Base-by-base conservation (phyloP, 768 basidiomycete genomes). In the Leccinum variicolor region DNA sequence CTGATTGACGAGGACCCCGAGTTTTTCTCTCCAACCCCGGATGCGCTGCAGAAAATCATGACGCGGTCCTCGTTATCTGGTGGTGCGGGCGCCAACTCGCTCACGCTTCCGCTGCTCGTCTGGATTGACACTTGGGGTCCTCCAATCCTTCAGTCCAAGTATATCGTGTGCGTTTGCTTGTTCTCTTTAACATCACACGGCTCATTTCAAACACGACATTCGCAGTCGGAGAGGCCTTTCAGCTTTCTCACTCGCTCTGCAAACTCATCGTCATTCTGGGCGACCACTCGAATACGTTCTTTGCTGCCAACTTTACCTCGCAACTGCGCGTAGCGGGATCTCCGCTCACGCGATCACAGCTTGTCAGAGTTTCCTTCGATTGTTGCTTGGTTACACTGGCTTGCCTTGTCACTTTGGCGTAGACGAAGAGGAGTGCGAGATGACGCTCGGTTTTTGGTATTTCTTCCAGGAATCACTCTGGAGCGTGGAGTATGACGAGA, bases 401-500 rank as follows among this genome's bases (percentile, higher is more conserved):
- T 73, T 84, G 10, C 84, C 86, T 0, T 92, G 92, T 0, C 84
- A 83, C 59, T 92, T 87, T 66, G 90, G 89, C 1, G 80, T 83
- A 0, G 93, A 95, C 50, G 94, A 95, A 68, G 89, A 92, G 50
- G 87, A 90, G 66, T 94, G 90, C 64, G 92, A 95, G 72, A 81
- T 88, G 78, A 89, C 89, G 3, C 80, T 96, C 3, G 84, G 84
- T 1, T 95, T 95, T 64, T 96, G 95, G 89, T 95, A 92, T 61
- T 75, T 92, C 39, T 82, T 96, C 56, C 94, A 96, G 71, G 94
- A 98, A 68, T 84, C 91, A 1, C 70, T 93, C 25, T 93, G 90
- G 90, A 79, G 75, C 34, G 79, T 79, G 13, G 85, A 89, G 53
- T 85, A 78, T 56, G 81, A 81, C 51, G 64, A 66, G 9, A 64